Percentiles rank a stretch among this genome's conserved stretches.
Conservation (phyloP, 192 early-diverging fungal genomes). For the Dimargaris xerosporica region DNA sequence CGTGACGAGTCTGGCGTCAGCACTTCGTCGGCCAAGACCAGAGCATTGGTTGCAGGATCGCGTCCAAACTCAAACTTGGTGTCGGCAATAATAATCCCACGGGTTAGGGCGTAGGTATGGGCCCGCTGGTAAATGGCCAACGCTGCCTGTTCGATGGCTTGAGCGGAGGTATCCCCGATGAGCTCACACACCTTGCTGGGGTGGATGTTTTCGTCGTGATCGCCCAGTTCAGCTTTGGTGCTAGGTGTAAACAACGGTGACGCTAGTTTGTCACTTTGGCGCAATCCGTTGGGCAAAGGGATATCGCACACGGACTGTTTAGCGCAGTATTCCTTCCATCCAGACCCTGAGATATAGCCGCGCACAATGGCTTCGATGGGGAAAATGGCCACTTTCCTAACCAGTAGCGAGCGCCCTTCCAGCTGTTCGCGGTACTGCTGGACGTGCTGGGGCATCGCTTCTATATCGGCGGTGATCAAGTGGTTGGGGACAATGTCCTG, state of each 20-base stretch:
- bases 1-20: slow-evolving; percentile 97
- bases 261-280: slow-evolving; percentile 72
- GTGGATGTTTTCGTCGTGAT: slow-evolving; percentile 98
- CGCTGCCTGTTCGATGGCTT: slow-evolving; percentile 56
- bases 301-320: slow-evolving; percentile 92
- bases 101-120: slow-evolving; percentile 56
- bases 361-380: slow-evolving; percentile 97
- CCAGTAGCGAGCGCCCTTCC: slow-evolving; percentile 79
- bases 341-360: slow-evolving; percentile 95
- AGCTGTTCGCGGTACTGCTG: slow-evolving; percentile 83
- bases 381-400: slow-evolving; percentile 78
- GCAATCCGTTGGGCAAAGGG: slow-evolving; percentile 54
- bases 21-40: slow-evolving; percentile 90
- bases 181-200: slow-evolving; percentile 73
- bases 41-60: slow-evolving; percentile 29
- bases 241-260: slow-evolving; percentile 86
- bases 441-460: slow-evolving; percentile 76
- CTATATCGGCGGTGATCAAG: slow-evolving; percentile 84
- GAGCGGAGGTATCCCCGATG: slow-evolving; percentile 65
- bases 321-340: slow-evolving; percentile 87
- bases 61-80: slow-evolving; percentile 99
- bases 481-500: slow-evolving; percentile 89
- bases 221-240: slow-evolving; percentile 97
- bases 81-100: slow-evolving; percentile 97
- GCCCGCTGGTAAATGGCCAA: slow-evolving; percentile 72